Conservation (phyloP, 2,329 filamentous ascomycete genomes). For the Passalora sequoiae region DNA sequence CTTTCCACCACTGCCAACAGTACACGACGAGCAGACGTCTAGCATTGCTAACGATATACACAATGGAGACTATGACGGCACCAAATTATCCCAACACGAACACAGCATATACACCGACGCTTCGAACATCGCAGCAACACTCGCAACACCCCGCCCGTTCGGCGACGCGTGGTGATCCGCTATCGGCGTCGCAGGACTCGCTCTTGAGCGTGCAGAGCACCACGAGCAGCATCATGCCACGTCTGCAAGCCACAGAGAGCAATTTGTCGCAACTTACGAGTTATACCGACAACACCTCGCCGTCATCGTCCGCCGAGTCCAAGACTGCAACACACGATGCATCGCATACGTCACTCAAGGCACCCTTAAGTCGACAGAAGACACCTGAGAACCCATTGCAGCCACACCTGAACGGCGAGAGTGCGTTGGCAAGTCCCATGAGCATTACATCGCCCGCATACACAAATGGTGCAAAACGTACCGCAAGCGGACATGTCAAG, state of each 20-base stretch:
- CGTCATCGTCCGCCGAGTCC: conserved; percentile 17
- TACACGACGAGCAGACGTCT: too few relatives aligned
- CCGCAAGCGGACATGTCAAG: conserved; percentile 70
- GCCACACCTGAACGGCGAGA: conserved; percentile 21
- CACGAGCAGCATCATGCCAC: conserved; percentile 20
- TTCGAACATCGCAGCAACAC: conserved; percentile 23
- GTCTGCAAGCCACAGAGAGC: conserved; percentile 22
- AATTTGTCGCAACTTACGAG: conserved; percentile 29
- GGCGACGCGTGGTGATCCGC: conserved; percentile 15
- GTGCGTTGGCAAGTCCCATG: conserved; percentile 36
- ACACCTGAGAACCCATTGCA: conserved; percentile 17
- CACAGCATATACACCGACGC: conserved; percentile 15
- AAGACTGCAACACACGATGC: conserved; percentile 6
- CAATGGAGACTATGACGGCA: conserved; percentile 21
- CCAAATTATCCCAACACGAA: conserved; percentile 10
- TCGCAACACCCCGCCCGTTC: neutral
- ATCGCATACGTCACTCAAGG: conserved; percentile 5
- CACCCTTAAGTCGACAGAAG: conserved; percentile 11
- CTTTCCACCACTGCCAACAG: neutral
- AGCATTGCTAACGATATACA: too few relatives aligned
- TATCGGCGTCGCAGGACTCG: conserved; percentile 31
- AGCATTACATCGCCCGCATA: conserved; percentile 37
- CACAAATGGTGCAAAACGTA: conserved; percentile 62
- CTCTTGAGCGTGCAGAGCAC: conserved; percentile 25
- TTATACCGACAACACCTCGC: conserved; percentile 30